Evolutionary conservation across 1,139 yeast species (phyloP), one percentile per base, ranked within the genome.

Genomic region (Pichia sp.): DNA sequence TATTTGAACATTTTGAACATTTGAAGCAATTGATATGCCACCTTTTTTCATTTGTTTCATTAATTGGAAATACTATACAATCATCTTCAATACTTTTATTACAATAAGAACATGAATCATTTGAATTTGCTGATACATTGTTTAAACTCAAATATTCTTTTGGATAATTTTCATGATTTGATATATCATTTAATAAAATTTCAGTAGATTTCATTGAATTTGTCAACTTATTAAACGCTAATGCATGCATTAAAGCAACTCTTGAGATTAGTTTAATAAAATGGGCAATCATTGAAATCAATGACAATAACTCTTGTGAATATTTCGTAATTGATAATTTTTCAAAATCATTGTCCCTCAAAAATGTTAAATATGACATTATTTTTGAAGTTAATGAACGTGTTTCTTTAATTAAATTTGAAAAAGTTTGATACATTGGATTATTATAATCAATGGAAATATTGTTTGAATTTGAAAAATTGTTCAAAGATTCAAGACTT

Each of bases 281-380:
- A 67, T 95, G 99, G 0, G 99, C 98, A 63, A 95, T 75, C 1
- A 96, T 91, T 1, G 97, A 90, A 14, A 91, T 93, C 7, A 91
- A 82, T 0, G 95, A 83, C 58, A 93, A 74, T 46, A 93, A 64
- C 45, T 85, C 87, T 22, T 89, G 90, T 1, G 88, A 79, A 42
- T 69, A 60, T 42, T 59, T 58, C 29, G 60, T 51, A 19, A 59
- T 56, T 4, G 57, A 45, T 10, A 71, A 61, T n/a, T 73, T 56
- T 63, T 63, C 52, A 38, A 58, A 57, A 44, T 76, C 70, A 0
- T 84, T 71, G 61, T 83, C 84, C 59, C 91, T 70, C 50, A 86
- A 69, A n/a, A 84, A 75, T 1, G 89, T 87, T 57, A 86, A 71
- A 65, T 85, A 86, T 51, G 86, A 81, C 90, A 86, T 83, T 9